These are phyloP conservation scores for Didymella keratinophila DNA, from an alignment of 2,329 filamentous ascomycete species.

Conservation along the genomic window DNA sequence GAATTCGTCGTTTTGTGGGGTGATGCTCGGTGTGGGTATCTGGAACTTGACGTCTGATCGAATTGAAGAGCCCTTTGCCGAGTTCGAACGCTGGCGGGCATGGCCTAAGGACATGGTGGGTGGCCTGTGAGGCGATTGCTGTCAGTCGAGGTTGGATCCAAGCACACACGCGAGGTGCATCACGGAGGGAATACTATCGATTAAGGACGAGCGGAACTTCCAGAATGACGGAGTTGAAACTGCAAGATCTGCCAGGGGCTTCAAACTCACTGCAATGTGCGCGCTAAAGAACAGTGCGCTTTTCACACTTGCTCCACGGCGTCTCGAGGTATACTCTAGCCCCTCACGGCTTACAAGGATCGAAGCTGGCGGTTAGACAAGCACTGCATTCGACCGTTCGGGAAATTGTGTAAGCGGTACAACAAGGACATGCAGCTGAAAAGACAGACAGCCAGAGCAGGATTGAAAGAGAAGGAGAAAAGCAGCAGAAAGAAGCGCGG, in stretches of 20 bases:
- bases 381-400: slow-evolving; percentile 54
- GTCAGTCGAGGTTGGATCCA: slow-evolving; percentile 42
- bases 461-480: slow-evolving; percentile 36
- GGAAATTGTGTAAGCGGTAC: slow-evolving; percentile 30
- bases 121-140: slow-evolving; percentile 35
- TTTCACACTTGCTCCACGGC: slow-evolving; percentile 46
- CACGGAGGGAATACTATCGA: slow-evolving; percentile 37
- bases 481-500: slow-evolving; percentile 46
- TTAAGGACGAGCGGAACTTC: slow-evolving; percentile 37
- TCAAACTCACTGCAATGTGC: slow-evolving; percentile 47
- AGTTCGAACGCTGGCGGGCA: slow-evolving; percentile 53
- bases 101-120: slow-evolving; percentile 56
- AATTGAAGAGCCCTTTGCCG: slow-evolving; percentile 44
- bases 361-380: slow-evolving; percentile 42
- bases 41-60: slow-evolving; percentile 46
- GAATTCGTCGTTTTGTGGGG: slow-evolving; percentile 56
- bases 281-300: slow-evolving; percentile 48
- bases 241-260: slow-evolving; percentile 40
- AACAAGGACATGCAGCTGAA: slow-evolving; percentile 45
- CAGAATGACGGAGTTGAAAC: slow-evolving; percentile 37
- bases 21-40: slow-evolving; percentile 55
- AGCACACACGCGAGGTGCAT: slow-evolving; percentile 40
- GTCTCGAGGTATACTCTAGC: slow-evolving; percentile 49
- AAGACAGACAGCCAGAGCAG: slow-evolving; percentile 38
- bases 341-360: slow-evolving; percentile 51